Evolutionary conservation across 208 protist species (phyloP).

Genomic region (Trypanosoma brucei): DNA sequence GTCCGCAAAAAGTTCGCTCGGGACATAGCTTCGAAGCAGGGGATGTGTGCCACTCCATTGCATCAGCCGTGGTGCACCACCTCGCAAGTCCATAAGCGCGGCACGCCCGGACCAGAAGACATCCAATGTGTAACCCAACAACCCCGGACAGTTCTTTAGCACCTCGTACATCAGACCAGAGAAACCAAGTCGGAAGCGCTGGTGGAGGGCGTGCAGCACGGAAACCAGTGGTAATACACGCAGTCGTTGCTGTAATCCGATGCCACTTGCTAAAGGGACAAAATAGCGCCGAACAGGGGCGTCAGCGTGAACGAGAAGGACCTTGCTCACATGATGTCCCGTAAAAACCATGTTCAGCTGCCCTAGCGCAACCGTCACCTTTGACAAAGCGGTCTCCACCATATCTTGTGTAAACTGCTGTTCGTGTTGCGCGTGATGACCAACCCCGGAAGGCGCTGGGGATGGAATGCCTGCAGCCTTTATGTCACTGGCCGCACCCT

Average conservation of each 20-base stretch:
- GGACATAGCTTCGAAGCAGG: slow-evolving; percentile 47
- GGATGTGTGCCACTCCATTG: slow-evolving; percentile 38
- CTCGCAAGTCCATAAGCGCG: slow-evolving; percentile 43
- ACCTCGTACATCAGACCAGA: slow-evolving; percentile 78
- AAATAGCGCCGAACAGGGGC: slow-evolving; percentile 58
- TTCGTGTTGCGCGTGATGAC: neutral
- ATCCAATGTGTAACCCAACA: slow-evolving; percentile 62
- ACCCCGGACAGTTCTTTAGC: slow-evolving; percentile 70
- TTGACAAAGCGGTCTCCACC: slow-evolving; percentile 31
- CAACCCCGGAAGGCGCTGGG: neutral
- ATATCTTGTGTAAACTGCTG: slow-evolving; percentile 7
- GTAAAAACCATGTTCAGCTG: slow-evolving; percentile 73
- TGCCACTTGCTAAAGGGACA: slow-evolving; percentile 48
- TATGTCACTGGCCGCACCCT: neutral
- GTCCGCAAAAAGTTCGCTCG: slow-evolving; percentile 71
- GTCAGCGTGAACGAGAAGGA: slow-evolving; percentile 48
- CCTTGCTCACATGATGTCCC: slow-evolving; percentile 44
- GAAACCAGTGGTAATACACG: slow-evolving; percentile 73
- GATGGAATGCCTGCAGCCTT: neutral
- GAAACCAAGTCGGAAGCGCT: slow-evolving; percentile 55
- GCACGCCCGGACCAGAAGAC: slow-evolving; percentile 60
- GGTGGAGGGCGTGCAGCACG: slow-evolving; percentile 67
- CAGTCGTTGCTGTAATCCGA: slow-evolving; percentile 71
- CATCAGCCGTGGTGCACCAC: slow-evolving; percentile 35
- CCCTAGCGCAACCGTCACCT: slow-evolving; percentile 59